A percentile compares a stretch with the other conserved stretches of the same genome.
phyloP scores from a whole-genome alignment of 1,139 yeast species.

The Diutina ranongensis region DNA sequence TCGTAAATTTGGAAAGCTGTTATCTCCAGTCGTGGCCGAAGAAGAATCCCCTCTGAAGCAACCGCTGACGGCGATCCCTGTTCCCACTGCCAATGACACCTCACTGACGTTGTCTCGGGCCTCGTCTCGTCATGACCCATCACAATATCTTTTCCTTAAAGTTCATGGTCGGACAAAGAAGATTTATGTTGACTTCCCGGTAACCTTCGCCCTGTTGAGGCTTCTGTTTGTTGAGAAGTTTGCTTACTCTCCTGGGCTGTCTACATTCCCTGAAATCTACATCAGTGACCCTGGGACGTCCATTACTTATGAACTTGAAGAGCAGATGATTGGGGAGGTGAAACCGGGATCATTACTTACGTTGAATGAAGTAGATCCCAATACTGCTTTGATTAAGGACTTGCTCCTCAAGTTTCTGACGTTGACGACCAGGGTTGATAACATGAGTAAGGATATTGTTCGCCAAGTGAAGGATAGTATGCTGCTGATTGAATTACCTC shows the following conservation, averaged over 20 bases:
- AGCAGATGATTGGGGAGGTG: slow-evolving; percentile 47
- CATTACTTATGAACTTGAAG: slow-evolving; percentile 74
- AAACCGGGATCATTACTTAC: slow-evolving; percentile 49
- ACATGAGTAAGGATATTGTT: slow-evolving; percentile 15
- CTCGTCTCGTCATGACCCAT: background rate
- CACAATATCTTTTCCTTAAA: background rate
- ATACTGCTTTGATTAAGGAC: slow-evolving; percentile 11
- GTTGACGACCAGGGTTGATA: slow-evolving; percentile 20
- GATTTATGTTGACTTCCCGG: slow-evolving; percentile 36
- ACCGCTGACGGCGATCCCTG: background rate
- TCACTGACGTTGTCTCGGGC: background rate
- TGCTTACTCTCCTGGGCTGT: slow-evolving; percentile 67
- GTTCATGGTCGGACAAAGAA: slow-evolving; percentile 40
- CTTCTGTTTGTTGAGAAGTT: slow-evolving; percentile 77
- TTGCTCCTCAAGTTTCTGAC: slow-evolving; percentile 20
- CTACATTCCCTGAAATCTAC: slow-evolving; percentile 71
- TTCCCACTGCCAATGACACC: background rate
- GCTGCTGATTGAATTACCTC: slow-evolving; percentile 15
- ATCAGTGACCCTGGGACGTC: slow-evolving; percentile 50
- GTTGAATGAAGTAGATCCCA: slow-evolving; percentile 27
- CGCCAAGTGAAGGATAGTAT: slow-evolving; percentile 17
- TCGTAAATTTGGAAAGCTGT: background rate
- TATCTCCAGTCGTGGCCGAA: background rate
- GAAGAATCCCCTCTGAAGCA: background rate
- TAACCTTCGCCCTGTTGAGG: slow-evolving; percentile 53